Evolutionary conservation across 495 filamentous ascomycete genomes (phyloP).

Genomic region (Penicillium paxilli): DNA sequence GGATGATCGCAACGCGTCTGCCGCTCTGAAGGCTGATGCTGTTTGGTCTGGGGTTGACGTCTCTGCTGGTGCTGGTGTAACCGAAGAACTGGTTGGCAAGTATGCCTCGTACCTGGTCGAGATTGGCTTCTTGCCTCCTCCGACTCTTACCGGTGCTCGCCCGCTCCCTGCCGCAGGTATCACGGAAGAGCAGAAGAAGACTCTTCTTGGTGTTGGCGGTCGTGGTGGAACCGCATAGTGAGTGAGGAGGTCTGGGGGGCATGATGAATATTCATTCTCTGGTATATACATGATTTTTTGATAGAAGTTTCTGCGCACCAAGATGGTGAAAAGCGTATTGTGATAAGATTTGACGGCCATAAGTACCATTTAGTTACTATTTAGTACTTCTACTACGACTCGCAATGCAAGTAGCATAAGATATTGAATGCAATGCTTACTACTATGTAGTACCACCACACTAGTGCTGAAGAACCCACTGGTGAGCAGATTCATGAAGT

Average conservation of each 20-base stretch:
- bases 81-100: conserved; percentile 65
- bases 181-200: conserved; percentile 52
- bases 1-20: conserved; percentile 70
- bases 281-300: background rate
- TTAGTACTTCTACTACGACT: too few species aligned
- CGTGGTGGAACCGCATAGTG: conserved; percentile 41
- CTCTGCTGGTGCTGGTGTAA: conserved; percentile 62
- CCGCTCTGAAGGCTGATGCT: conserved; percentile 60
- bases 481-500: too few species aligned
- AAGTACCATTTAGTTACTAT: too few species aligned
- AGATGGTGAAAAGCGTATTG: conserved; percentile 2
- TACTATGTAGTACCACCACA: too few species aligned
- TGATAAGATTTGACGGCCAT: background rate
- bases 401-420: background rate
- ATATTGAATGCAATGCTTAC: background rate
- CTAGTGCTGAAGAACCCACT: too few species aligned
- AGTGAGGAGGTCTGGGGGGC: too few species aligned
- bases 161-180: conserved; percentile 48
- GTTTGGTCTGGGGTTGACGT: conserved; percentile 64
- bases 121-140: conserved; percentile 70
- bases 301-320: conserved; percentile 2
- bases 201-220: conserved; percentile 48
- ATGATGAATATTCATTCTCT: background rate
- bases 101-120: conserved; percentile 73
- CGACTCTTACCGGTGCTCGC: conserved; percentile 38